Base-by-base conservation (phyloP, 202 grass and related monocot species). In the Musa balbisiana region DNA sequence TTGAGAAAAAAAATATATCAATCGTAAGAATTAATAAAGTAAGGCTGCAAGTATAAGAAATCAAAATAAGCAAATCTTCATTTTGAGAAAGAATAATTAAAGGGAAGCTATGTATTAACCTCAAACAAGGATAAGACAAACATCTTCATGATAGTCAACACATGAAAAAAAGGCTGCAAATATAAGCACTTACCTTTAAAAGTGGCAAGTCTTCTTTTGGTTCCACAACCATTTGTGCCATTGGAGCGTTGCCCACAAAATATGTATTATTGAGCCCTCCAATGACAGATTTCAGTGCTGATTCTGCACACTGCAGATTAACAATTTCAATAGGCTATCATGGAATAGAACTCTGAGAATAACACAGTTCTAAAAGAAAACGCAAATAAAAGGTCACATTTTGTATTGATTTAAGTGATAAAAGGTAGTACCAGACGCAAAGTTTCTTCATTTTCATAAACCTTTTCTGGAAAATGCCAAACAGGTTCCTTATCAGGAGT, bases 401-500 rank as follows among this genome's bases (percentile, higher is more conserved):
- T 20, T 82, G 43, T 13, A 76, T 62, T 55, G 77, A 49, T 80
- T 6, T 8, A 74, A 72, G 50, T 51, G 72, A 79, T 1, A 75
- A 19, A 43, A 68, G 72, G 12, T 70, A 71, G 67, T 88, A 99
- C 95, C 91, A 79, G 79, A 81, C 85, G 85, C 79, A 99, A 52
- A 80, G 87, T 90, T 16, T 88, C 88, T 86, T 99, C 95, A 76
- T 92, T 99, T 85, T 99, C 87, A 23, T 90, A 94, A 49, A 90
- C 83, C 92, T 99, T 94, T 81, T 99, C 91, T 19, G 91, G 91
- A 69, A 99, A 94, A 87, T 99, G 95, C 95, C 95, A 99, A 80
- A 90, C 78, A 53, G 87, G 83, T 53, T 88, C 90, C 53, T 76
- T 77, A 72, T 92, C 91, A 87, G 85, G 72, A 88, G 85, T 59